Percentiles rank a stretch among this genome's conserved stretches.
These are phyloP conservation scores for Aspergillus avenaceus DNA, from an alignment of 495 filamentous ascomycete species.

Conservation along the genomic window DNA sequence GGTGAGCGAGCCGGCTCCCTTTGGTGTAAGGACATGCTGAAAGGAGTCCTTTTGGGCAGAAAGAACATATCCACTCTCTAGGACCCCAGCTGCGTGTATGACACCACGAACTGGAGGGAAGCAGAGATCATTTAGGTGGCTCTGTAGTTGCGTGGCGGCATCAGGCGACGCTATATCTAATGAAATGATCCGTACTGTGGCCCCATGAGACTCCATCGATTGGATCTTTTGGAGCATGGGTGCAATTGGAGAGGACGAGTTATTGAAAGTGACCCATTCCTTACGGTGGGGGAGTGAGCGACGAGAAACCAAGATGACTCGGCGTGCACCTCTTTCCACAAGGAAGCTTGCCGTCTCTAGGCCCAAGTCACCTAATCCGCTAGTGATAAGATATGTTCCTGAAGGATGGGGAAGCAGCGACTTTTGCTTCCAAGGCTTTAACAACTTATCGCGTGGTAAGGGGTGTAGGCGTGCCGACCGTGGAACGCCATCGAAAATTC, in stretches of 20 bases:
- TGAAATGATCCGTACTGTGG: slow-evolving; percentile 16
- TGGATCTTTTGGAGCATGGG: slow-evolving; percentile 14
- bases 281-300: slow-evolving; percentile 22
- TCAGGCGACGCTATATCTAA: slow-evolving; percentile 19
- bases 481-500: slow-evolving; percentile 37
- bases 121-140: slow-evolving; percentile 15
- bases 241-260: neutral
- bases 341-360: slow-evolving; percentile 28
- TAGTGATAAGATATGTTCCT: slow-evolving; percentile 38
- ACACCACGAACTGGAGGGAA: slow-evolving; percentile 36
- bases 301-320: slow-evolving; percentile 34
- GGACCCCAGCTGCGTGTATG: slow-evolving; percentile 39
- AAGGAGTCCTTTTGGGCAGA: slow-evolving; percentile 26
- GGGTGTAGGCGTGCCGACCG: slow-evolving; percentile 24
- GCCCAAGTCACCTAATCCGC: slow-evolving; percentile 39
- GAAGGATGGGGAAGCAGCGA: slow-evolving; percentile 9
- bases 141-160: slow-evolving; percentile 10
- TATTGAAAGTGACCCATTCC: slow-evolving; percentile 9
- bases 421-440: slow-evolving; percentile 10
- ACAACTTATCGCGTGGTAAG: slow-evolving; percentile 13
- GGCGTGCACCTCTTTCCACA: slow-evolving; percentile 32
- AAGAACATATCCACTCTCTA: slow-evolving; percentile 33
- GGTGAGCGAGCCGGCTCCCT: slow-evolving; percentile 32
- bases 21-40: slow-evolving; percentile 29
- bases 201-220: slow-evolving; percentile 22